These are phyloP conservation scores for Verticillium klebahnii DNA, from an alignment of 2,329 filamentous ascomycete species.

Conservation along the genomic window DNA sequence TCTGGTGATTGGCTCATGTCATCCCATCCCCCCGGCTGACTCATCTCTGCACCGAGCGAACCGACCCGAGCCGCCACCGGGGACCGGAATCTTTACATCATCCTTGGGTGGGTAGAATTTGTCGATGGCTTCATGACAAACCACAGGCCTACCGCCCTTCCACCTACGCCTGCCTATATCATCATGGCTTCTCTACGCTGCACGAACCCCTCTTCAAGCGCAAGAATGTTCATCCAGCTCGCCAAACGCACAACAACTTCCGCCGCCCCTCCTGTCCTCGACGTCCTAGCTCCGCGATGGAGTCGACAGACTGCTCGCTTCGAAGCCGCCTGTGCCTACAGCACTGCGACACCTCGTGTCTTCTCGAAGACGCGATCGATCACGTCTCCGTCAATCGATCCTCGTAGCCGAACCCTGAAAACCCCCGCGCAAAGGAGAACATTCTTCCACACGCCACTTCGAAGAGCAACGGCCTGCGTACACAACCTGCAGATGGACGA, in stretches of 20 bases:
- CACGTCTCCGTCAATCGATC: background rate
- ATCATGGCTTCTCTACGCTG: slow-evolving; percentile 32
- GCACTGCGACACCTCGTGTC: slow-evolving; percentile 4
- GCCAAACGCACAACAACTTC: slow-evolving; percentile 23
- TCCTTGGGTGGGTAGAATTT: background rate
- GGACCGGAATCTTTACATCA: background rate
- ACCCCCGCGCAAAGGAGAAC: slow-evolving; percentile 8
- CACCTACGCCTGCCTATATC: background rate
- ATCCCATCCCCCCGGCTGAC: background rate
- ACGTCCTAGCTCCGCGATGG: slow-evolving; percentile 24
- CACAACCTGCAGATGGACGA: slow-evolving; percentile 76
- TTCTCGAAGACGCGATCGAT: background rate
- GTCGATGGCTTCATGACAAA: background rate
- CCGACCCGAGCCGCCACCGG: slow-evolving; percentile 1
- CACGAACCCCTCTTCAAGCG: slow-evolving; percentile 30
- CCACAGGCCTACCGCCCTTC: background rate
- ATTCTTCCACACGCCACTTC: slow-evolving; percentile 33
- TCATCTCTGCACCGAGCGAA: background rate
- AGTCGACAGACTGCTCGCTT: background rate
- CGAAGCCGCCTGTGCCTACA: background rate
- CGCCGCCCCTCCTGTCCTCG: slow-evolving; percentile 25
- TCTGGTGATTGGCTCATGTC: background rate
- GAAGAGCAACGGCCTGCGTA: slow-evolving; percentile 42
- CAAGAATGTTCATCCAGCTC: slow-evolving; percentile 36
- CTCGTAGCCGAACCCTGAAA: background rate